These are phyloP conservation scores for Stachybotrys echinatus DNA, from an alignment of 2,329 filamentous ascomycete genomes.

Conservation along the genomic window DNA sequence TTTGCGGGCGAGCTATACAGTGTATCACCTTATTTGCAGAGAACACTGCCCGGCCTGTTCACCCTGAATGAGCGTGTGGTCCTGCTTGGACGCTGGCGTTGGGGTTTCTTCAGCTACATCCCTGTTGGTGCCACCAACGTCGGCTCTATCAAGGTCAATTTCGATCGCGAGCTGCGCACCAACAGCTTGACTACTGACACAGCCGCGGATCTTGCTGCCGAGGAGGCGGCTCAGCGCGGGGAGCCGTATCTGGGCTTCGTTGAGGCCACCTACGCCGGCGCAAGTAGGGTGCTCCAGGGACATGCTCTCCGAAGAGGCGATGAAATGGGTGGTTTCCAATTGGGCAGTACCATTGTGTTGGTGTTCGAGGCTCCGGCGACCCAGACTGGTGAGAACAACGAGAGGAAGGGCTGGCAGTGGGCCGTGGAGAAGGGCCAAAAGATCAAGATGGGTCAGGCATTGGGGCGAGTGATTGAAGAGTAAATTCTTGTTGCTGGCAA, in stretches of 20 bases:
- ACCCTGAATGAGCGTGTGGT: conserved; percentile 96
- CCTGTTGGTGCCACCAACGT: conserved; percentile 97
- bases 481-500: conserved; percentile 10
- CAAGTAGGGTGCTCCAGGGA: conserved; percentile 73
- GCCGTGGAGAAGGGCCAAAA: conserved; percentile 79
- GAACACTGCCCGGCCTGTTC: conserved; percentile 88
- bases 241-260: conserved; percentile 87
- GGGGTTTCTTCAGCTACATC: conserved; percentile 95
- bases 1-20: conserved; percentile 95
- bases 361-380: conserved; percentile 88
- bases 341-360: conserved; percentile 90
- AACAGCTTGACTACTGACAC: conserved; percentile 93
- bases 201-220: conserved; percentile 79
- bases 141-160: conserved; percentile 94
- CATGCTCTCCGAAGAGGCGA: conserved; percentile 82
- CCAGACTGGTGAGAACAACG: conserved; percentile 43
- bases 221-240: conserved; percentile 67
- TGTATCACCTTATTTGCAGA: conserved; percentile 91
- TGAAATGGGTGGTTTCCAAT: conserved; percentile 97
- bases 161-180: conserved; percentile 88
- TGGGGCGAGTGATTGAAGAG: conserved; percentile 67
- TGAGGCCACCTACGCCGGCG: conserved; percentile 80
- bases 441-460: conserved; percentile 81
- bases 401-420: conserved; percentile 76
- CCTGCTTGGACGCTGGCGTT: conserved; percentile 87